phyloP scores from a whole-genome alignment of 805 yeast genomes.

The Candida maltosa region DNA sequence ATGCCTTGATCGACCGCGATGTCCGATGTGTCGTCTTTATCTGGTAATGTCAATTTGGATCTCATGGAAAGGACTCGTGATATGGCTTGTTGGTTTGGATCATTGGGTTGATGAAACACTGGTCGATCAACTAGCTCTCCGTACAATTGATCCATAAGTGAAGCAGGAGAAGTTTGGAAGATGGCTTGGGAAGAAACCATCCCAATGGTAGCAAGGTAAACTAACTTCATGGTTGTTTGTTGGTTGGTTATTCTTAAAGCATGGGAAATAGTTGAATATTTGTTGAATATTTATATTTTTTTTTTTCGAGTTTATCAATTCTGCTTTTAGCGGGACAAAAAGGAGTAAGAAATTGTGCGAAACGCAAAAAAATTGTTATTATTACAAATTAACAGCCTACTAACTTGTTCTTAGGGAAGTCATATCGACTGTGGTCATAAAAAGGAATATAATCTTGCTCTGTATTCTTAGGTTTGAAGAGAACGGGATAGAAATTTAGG shows the following conservation, averaged over 20 bases:
- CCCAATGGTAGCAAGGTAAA: not conserved
- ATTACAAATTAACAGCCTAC: constrained; percentile 14
- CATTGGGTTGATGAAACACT: too few species aligned
- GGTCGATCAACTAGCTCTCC: constrained; percentile 22
- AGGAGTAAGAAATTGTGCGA: not conserved
- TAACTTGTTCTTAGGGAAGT: constrained; percentile 36
- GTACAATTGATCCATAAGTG: constrained; percentile 21
- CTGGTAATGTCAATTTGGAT: constrained; percentile 25
- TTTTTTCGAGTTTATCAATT: too few species aligned
- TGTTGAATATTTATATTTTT: too few species aligned
- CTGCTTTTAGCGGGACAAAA: too few species aligned
- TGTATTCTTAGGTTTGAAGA: too few species aligned
- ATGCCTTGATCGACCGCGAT: constrained; percentile 14
- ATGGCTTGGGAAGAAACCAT: constrained; percentile 1
- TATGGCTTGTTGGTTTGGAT: too few species aligned
- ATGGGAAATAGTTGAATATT: too few species aligned
- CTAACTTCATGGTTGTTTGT: constrained; percentile 5
- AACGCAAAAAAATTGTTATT: not conserved
- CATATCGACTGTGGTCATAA: constrained; percentile 75
- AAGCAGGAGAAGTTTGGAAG: not conserved
- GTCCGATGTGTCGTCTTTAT: constrained; percentile 34
- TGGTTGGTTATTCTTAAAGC: too few species aligned
- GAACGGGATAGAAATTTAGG: too few species aligned
- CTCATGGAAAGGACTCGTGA: too few species aligned
- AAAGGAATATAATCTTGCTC: too few species aligned